A percentile compares a stretch with the other conserved stretches of the same genome.
phyloP scores from a whole-genome alignment of 2,329 filamentous ascomycete species.

The Coniochaeta hoffmannii region DNA sequence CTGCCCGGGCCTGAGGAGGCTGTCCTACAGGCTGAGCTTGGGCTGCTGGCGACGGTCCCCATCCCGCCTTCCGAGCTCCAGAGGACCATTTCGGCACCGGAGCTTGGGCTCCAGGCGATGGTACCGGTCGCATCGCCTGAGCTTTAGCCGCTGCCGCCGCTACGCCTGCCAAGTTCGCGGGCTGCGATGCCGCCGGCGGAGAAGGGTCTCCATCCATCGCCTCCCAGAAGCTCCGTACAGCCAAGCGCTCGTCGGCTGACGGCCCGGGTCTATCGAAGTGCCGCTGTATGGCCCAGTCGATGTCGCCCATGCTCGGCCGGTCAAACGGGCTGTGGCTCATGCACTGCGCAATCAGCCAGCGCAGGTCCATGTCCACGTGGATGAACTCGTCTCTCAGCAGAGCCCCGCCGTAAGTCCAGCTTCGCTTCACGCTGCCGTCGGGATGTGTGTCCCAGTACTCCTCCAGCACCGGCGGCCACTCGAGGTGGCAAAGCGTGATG shows the following conservation, averaged over 20 bases:
- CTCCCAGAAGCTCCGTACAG: not conserved
- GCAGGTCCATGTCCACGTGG: conserved; percentile 1
- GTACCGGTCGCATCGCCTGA: too few relatives aligned
- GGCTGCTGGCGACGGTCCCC: too few relatives aligned
- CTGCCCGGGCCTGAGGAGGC: too few relatives aligned
- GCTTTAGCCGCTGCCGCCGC: not conserved
- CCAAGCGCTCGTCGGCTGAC: not conserved
- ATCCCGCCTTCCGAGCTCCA: too few relatives aligned
- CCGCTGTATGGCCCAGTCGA: not conserved
- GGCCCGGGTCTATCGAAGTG: not conserved
- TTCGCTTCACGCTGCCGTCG: not conserved
- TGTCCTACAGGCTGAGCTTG: too few relatives aligned
- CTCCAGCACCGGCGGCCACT: not conserved
- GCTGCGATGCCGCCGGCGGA: not conserved
- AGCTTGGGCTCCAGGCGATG: too few relatives aligned
- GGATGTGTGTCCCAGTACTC: not conserved
- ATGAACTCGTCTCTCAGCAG: not conserved
- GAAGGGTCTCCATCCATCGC: not conserved
- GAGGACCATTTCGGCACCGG: too few relatives aligned
- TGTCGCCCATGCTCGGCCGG: conserved; percentile 13
- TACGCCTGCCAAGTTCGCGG: not conserved
- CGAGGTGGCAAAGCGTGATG: not conserved
- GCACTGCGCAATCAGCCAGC: conserved; percentile 4
- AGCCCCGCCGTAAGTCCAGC: conserved; percentile 6
- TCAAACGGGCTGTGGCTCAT: conserved; percentile 7